phyloP scores from a whole-genome alignment of 1,284 basidiomycete genomes.

The Microbotryum intermedium region DNA sequence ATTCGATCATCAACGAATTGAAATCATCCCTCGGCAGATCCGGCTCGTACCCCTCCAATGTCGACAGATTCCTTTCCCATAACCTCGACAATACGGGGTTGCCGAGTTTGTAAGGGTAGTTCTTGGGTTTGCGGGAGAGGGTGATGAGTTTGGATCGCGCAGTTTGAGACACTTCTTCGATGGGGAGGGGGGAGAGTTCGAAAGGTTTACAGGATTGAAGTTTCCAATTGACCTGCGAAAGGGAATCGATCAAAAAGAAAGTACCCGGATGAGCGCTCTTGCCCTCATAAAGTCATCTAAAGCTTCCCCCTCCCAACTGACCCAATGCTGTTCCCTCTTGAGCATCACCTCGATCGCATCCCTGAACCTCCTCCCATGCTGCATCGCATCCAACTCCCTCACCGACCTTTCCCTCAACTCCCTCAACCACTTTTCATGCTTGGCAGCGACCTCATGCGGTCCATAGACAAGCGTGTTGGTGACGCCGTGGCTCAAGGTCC shows the following conservation, averaged over 20 bases:
- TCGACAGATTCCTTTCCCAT: conserved; percentile 24
- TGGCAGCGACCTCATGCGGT: not conserved
- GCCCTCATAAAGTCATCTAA: too few relatives aligned
- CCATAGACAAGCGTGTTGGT: conserved; percentile 42
- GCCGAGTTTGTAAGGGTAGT: conserved; percentile 25
- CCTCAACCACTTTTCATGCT: conserved; percentile 11
- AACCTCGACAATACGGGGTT: conserved; percentile 20
- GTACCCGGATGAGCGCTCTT: too few relatives aligned
- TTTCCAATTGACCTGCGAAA: conserved; percentile 31
- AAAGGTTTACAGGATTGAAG: conserved; percentile 27
- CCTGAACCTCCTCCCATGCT: conserved; percentile 46
- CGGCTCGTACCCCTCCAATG: conserved; percentile 18
- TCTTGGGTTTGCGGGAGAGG: conserved; percentile 3
- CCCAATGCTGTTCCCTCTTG: conserved; percentile 75
- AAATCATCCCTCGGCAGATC: conserved; percentile 11
- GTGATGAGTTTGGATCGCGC: conserved; percentile 10
- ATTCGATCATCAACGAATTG: conserved; percentile 9
- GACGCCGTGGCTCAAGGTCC: conserved; percentile 52
- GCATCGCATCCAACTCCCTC: conserved; percentile 19
- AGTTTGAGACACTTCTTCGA: not conserved
- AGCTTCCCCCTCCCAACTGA: conserved; percentile 34
- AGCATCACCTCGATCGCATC: conserved; percentile 61
- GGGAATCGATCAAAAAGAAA: not conserved
- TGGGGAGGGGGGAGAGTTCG: conserved; percentile 9
- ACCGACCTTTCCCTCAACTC: conserved; percentile 8